phyloP scores from a whole-genome alignment of 148 eudicot genomes.

The Suaeda aralocaspica region DNA sequence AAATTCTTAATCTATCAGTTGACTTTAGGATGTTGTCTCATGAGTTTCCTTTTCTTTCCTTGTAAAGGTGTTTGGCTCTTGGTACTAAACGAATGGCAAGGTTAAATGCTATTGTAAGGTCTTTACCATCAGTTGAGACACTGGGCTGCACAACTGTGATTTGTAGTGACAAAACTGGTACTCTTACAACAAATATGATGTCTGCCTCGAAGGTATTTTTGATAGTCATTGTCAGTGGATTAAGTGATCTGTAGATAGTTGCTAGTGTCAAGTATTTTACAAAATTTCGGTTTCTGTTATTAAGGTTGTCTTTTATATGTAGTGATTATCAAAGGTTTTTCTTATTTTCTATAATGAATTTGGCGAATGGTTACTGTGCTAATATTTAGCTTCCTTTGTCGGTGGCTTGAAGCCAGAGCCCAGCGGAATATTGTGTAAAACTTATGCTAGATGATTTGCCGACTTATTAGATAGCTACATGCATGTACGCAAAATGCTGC shows the following conservation, averaged over 20 bases:
- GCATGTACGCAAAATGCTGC: background rate
- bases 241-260: background rate
- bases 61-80: conserved; percentile 88
- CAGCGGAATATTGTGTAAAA: conserved; percentile 1
- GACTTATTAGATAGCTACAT: background rate
- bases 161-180: conserved; percentile 99
- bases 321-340: background rate
- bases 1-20: background rate
- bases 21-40: conserved; percentile 12
- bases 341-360: too few relatives aligned
- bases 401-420: background rate
- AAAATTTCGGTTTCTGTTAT: background rate
- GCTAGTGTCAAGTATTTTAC: background rate
- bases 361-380: too few relatives aligned
- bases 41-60: conserved; percentile 9
- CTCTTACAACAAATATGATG: conserved; percentile 99
- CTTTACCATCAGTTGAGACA: conserved; percentile 97
- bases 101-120: conserved; percentile 94
- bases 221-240: background rate
- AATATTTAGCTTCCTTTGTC: too few relatives aligned
- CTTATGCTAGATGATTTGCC: background rate
- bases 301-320: background rate
- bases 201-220: conserved; percentile 82
- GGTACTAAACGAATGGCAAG: conserved; percentile 99
- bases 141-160: conserved; percentile 98